Evolutionary conservation across 306 rosid species (phyloP), one percentile per base, ranked within the genome.

Genomic region (Carpinus fangiana): DNA sequence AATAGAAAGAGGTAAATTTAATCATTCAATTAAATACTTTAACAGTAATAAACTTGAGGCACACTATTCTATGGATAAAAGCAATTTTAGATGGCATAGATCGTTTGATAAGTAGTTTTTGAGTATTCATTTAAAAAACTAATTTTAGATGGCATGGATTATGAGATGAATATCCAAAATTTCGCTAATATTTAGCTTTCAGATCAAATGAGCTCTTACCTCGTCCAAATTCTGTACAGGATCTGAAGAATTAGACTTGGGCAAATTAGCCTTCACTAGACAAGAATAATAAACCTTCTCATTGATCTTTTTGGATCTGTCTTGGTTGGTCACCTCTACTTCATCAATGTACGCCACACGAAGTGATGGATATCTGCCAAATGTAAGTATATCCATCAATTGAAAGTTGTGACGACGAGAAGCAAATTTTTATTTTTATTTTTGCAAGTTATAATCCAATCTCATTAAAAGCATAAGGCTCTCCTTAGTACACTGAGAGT

Each of bases 341-440:
- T 92, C 98, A 80, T 95, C 98, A 66, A 92, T 92, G 75, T 90
- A 95, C 57, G 98, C 98, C 72, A 95, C 98, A 69, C 97, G 93
- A 78, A 95, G 89, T 31, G 98, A 95, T 75, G 98, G 98, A 77
- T 95, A 90, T 72, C 98, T 95, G 85, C 86, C 79, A 80, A 72
- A 77, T 12, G 54, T 69, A 73, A 76, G 76, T 21, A 84, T 31
- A 55, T 23, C 13, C 73, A 77, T 51, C 65, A 76, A 47, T 45
- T 47, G 43, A 78, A 34, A 56, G 18, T 51, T 59, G 41, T 23
- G 50, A 72, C 20, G 56, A 72, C 5, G 17, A 31, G 56, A 1
- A 45, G 6, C 68, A 31, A 31, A 1, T 31, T 31, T 31, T 2
- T 31, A 1, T 31, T 2, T 31, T 31, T 31, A 1, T 31, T 1